Evolutionary conservation across 768 basidiomycete genomes (phyloP), one percentile per base, ranked within the genome.

Genomic region (Lepiota brunneoincarnata): DNA sequence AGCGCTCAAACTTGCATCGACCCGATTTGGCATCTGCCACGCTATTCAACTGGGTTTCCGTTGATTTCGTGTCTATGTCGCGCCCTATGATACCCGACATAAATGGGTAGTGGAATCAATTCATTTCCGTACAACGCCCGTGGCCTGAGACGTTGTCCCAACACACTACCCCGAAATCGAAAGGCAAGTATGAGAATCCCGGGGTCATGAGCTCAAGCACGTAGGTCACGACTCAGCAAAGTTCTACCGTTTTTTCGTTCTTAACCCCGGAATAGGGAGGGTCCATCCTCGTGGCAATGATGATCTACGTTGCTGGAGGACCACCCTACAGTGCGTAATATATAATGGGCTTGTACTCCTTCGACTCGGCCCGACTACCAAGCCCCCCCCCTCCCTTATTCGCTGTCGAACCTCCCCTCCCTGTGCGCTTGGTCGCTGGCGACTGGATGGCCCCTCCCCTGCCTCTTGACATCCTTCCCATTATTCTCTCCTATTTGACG

Each of bases 391-490:
- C 12, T 31, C 21, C 31, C 10, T 10, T 14, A 11, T 24, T n/a
- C 21, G 21, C 37, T 12, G 14, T 35, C 41, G 11, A 20, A n/a
- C 20, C 21, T 31, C 37, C 39, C 36, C 10, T 17, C 21, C 28
- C 40, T 44, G 34, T 37, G 23, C 31, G 37, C 15, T 31, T 34
- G 12, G 37, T 24, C n/a, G 17, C 17, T 28, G 11, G 24, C 34
- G 34, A 31, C 11, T 14, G 24, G 26, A 65, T 61, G 64, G 35
- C 46, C 12, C 28, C 54, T 21, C 51, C 62, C 21, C 70, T 84
- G 1, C 82, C 83, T 2, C 64, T 71, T 35, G 83, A 86, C 55
- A 58, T 86, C 49, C 64, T 77, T 56, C 67, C 80, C 21, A 51
- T 70, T 10, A 65, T 85, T 44, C 64, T 83, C 54, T 55, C 59